These are phyloP conservation scores for Trypanosoma platydactyli DNA, from an alignment of 208 protist genomes.

Conservation along the genomic window DNA sequence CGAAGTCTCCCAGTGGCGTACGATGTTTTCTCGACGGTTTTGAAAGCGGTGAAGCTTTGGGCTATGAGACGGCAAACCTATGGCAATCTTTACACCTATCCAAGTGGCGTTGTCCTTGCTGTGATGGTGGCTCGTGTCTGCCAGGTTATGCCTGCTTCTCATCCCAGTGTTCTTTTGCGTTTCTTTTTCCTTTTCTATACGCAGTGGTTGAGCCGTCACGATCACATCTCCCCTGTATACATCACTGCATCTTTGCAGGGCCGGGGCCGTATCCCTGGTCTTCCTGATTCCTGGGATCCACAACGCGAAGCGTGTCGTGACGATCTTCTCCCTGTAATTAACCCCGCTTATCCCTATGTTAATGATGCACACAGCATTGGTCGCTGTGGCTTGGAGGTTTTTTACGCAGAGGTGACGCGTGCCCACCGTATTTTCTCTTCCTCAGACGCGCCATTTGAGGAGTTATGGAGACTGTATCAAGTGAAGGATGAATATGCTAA, in stretches of 20 bases:
- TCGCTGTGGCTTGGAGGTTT: conserved; percentile 57
- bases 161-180: conserved; percentile 75
- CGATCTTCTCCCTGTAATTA: conserved; percentile 96
- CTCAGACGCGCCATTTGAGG: conserved; percentile 17
- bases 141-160: conserved; percentile 89
- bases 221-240: conserved; percentile 57
- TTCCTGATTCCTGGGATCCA: conserved; percentile 62
- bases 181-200: conserved; percentile 89
- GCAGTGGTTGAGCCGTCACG: conserved; percentile 56
- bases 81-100: conserved; percentile 94
- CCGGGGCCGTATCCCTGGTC: conserved; percentile 45
- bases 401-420: conserved; percentile 64
- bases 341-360: conserved; percentile 96
- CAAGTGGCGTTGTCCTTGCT: conserved; percentile 95
- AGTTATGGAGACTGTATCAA: conserved; percentile 51
- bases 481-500: conserved; percentile 39
- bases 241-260: conserved; percentile 43
- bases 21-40: conserved; percentile 48
- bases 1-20: conserved; percentile 44
- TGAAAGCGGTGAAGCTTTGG: conserved; percentile 83
- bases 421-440: conserved; percentile 38
- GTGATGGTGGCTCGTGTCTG: conserved; percentile 94
- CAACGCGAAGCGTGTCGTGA: conserved; percentile 31
- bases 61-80: conserved; percentile 91
- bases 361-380: conserved; percentile 94